Conservation (phyloP, 225 moss, liverwort and hornwort species). For the Polytrichum formosum region DNA sequence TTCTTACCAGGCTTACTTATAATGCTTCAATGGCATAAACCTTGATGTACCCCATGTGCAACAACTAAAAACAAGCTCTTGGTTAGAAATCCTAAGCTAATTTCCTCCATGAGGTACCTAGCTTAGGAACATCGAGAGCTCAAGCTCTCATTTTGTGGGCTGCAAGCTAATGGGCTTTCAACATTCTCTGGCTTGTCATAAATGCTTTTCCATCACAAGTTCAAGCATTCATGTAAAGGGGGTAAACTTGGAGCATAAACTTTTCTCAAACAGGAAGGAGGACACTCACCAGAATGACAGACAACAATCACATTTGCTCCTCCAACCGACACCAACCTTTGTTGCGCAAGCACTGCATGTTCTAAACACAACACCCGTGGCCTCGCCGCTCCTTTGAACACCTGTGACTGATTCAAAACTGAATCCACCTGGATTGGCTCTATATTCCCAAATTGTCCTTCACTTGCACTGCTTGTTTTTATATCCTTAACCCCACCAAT, state of each 20-base stretch:
- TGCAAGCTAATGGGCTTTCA: no score
- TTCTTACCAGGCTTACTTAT: no score
- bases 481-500: conserved; percentile 5
- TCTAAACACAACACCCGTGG: conserved; percentile 83
- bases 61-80: no score
- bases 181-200: no score
- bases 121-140: no score
- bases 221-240: no score
- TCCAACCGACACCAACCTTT: conserved; percentile 66
- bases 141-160: no score
- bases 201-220: no score
- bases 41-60: no score
- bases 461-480: conserved; percentile 11
- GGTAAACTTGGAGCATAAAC: background rate
- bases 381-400: conserved; percentile 38
- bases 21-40: no score
- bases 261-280: background rate
- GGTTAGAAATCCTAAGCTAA: no score
- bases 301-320: conserved; percentile 70
- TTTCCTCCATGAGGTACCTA: no score
- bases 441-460: conserved; percentile 17
- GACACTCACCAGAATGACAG: conserved; percentile 72
- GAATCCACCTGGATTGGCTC: conserved; percentile 24
- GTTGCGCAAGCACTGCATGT: conserved; percentile 85
- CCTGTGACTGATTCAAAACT: conserved; percentile 26